Percentiles rank a stretch among this genome's conserved stretches.
phyloP scores from a whole-genome alignment of 2,329 filamentous ascomycete species.

The Salinomyces thailandicus region DNA sequence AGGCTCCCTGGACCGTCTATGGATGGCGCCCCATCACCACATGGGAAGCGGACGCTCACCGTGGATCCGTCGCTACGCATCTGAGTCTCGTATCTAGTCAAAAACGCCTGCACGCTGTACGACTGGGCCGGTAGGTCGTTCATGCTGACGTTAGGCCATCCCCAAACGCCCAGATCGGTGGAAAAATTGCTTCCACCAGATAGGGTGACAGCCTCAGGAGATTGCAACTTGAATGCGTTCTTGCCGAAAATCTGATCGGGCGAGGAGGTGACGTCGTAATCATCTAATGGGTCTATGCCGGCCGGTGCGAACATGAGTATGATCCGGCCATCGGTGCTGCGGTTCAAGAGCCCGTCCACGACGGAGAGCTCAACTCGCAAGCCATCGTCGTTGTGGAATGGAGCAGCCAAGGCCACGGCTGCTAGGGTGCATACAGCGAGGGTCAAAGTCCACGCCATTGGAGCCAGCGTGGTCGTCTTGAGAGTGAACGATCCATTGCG shows the following conservation, averaged over 20 bases:
- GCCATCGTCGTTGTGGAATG: slow-evolving; percentile 2
- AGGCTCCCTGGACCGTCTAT: slow-evolving; percentile 26
- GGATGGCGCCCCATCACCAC: slow-evolving; percentile 26
- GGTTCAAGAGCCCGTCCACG: slow-evolving; percentile 19
- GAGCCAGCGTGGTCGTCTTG: too few relatives aligned
- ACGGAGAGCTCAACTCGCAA: slow-evolving; percentile 20
- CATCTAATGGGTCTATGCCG: slow-evolving; percentile 26
- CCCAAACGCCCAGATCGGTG: slow-evolving; percentile 23
- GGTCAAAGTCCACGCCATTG: too few relatives aligned
- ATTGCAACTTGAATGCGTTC: slow-evolving; percentile 24
- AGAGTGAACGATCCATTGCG: too few relatives aligned
- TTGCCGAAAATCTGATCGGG: slow-evolving; percentile 29
- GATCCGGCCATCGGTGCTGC: slow-evolving; percentile 24
- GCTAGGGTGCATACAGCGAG: too few relatives aligned
- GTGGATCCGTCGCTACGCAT: slow-evolving; percentile 28
- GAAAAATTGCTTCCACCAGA: slow-evolving; percentile 21
- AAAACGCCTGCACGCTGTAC: slow-evolving; percentile 28
- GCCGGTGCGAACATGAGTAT: slow-evolving; percentile 27
- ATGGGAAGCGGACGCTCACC: slow-evolving; percentile 28
- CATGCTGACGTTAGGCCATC: slow-evolving; percentile 26
- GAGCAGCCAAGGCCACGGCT: not conserved
- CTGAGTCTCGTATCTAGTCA: slow-evolving; percentile 27
- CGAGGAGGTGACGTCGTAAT: slow-evolving; percentile 27
- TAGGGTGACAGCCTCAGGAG: slow-evolving; percentile 15
- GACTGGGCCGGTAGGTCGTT: slow-evolving; percentile 22